phyloP scores from a whole-genome alignment of 148 eudicot genomes.

The Oxyria digyna region DNA sequence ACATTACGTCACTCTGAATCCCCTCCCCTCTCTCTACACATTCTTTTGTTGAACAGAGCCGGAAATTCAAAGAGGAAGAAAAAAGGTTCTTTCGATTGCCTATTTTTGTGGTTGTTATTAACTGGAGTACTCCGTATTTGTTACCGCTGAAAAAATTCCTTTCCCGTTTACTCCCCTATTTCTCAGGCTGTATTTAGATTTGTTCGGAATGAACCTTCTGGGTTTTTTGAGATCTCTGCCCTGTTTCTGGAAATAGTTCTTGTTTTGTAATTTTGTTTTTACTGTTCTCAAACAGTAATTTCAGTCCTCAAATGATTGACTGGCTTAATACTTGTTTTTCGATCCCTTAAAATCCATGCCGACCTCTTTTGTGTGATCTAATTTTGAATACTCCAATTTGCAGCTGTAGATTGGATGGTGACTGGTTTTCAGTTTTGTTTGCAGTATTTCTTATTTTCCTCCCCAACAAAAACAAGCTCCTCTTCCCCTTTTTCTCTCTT shows the following conservation, averaged over 20 bases:
- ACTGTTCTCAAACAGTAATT: neutral
- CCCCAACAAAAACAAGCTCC: neutral
- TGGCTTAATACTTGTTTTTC: neutral
- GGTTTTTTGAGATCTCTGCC: neutral
- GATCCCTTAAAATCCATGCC: neutral
- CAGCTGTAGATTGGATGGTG: conserved; percentile 1
- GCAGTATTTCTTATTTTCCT: neutral
- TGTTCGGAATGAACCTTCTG: neutral
- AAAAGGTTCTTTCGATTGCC: no score
- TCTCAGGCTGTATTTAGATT: neutral
- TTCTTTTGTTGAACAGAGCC: no score
- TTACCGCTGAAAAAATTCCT: neutral
- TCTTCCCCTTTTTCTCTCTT: conserved; percentile 3
- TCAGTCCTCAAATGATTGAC: neutral
- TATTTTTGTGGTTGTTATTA: no score
- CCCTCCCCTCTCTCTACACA: no score
- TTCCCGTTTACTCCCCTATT: neutral
- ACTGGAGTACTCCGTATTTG: neutral
- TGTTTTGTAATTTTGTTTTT: neutral
- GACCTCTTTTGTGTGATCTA: neutral
- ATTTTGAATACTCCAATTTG: neutral
- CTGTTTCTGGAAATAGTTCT: neutral
- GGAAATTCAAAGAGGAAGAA: no score
- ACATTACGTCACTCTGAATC: neutral
- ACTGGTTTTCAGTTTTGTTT: neutral